phyloP scores from a whole-genome alignment of 768 basidiomycete species.

The Rhodocollybia butyracea region DNA sequence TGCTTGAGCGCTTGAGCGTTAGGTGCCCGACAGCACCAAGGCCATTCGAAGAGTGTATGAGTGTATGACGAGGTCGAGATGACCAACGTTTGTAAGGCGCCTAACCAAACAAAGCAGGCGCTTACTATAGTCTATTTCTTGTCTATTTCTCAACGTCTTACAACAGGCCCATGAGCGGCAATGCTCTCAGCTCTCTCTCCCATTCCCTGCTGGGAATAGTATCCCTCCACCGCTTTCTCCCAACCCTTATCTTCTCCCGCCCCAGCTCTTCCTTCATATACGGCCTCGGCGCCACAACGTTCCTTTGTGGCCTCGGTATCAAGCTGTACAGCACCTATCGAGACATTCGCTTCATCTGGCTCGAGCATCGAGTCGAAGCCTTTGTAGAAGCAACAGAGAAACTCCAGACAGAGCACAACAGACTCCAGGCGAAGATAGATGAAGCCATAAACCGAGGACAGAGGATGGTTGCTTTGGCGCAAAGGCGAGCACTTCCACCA shows the following conservation, averaged over 20 bases:
- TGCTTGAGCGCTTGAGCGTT: too few relatives aligned
- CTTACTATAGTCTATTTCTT: too few relatives aligned
- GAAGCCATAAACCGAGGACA: background rate
- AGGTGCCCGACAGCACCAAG: too few relatives aligned
- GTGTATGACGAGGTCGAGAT: too few relatives aligned
- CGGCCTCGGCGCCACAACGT: background rate
- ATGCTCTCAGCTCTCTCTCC: background rate
- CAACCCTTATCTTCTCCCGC: background rate
- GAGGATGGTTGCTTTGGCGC: background rate
- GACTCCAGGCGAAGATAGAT: background rate
- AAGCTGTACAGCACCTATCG: background rate
- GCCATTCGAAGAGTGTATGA: too few relatives aligned
- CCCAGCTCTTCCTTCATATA: background rate
- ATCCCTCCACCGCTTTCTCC: background rate
- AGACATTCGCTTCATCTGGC: background rate
- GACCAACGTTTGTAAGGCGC: too few relatives aligned
- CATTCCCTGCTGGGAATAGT: background rate
- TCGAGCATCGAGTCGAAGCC: background rate
- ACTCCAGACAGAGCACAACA: too few relatives aligned
- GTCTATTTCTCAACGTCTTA: too few relatives aligned
- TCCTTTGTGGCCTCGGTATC: background rate
- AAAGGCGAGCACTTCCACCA: too few relatives aligned
- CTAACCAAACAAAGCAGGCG: too few relatives aligned
- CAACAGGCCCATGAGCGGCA: background rate
- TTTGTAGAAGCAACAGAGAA: background rate